Evolutionary conservation across 495 filamentous ascomycete species (phyloP), one percentile per base, ranked within the genome.

Genomic region (Penicillium bialowiezense): DNA sequence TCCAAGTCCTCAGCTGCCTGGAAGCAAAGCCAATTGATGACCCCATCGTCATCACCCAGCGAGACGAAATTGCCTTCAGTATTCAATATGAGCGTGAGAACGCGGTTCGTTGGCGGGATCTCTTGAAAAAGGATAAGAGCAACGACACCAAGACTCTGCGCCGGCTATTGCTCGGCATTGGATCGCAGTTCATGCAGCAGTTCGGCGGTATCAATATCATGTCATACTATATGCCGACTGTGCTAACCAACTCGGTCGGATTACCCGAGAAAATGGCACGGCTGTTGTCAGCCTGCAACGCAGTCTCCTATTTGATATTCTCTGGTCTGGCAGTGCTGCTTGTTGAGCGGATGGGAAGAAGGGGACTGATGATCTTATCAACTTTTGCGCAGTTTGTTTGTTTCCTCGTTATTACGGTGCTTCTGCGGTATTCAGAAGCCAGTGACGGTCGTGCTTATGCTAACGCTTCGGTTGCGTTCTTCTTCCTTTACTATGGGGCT

Each of bases 321-420:
- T 61, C 72, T 0, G 53, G 64, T 24, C 59, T 78, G 17, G 72
- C 69, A 0, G 72, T 79, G 5, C 59, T 70, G 1, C 58, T 77
- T 3, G 65, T 81, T 32, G 78, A 82, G 51, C 55, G 73, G 17
- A 72, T 68, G 56, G 79, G 78, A 6, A 68, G 79, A 4, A 57
- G 78, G 7, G 76, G 76, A 17, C 55, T 80, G 62, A 74, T 82
- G 74, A 62, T 80, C 42, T 61, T 75, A n/a, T 76, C 70, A 1
- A 67, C 72, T 1, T 62, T 62, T 17, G 77, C 72, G 2, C 76
- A 79, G 49, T 65, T 56, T 40, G 7, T 69, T 3, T 75, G 76
- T 54, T 84, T 80, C 57, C 47, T 81, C 15, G 63, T 84, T 41
- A 81, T 86, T 31, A 82, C 81, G 0, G 64, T 81, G 41, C 55